Base-by-base conservation (phyloP, 371 early-diverging fungal species). In the Phascolomyces articulosus region DNA sequence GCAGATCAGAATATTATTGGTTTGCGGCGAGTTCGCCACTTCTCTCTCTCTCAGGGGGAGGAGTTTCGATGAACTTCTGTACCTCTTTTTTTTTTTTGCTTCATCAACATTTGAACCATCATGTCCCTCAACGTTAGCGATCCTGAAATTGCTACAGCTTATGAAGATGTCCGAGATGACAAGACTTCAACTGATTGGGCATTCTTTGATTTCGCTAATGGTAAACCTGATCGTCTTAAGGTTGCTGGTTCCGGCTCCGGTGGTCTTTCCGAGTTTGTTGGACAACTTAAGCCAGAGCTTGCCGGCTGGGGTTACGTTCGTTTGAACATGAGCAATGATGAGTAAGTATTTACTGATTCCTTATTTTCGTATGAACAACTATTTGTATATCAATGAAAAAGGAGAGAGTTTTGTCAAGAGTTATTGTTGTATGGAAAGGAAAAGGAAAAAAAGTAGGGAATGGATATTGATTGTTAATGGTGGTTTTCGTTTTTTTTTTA, bases 241-340 rank as follows among this genome's bases (percentile, higher is more conserved):
- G 77, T 83, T 4, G 75, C 80, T 62, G 83, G 73, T 54, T 31
- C 72, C 73, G 92, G 92, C 21, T 69, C 75, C 8, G 93, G 90
- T 44, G 94, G 93, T 31, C 78, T 94, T 16, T 68, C 64, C 7
- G 94, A 93, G 74, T 88, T 94, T 38, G 71, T 77, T 38, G 58
- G 57, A 40, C 74, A 89, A 21, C 79, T 94, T 28, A 85, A 87
- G 51, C 78, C 80, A 24, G 87, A 92, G 57, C 78, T 89, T 48
- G 92, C 94, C 29, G 91, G 87, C 11, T 95, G 91, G 75, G 95
- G 93, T 9, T 95, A 91, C 68, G 68, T 94, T 61, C 82, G 90
- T 26, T 81, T 93, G 72, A 78, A 87, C 40, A 86, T 94, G 71
- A 90, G 91, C 44, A 95, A 95, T 72, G 94, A 94, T 70, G 92